A percentile compares a stretch with the other conserved stretches of the same genome.
phyloP scores from a whole-genome alignment of 1,284 basidiomycete species.

The Lentinula novae-zelandiae region DNA sequence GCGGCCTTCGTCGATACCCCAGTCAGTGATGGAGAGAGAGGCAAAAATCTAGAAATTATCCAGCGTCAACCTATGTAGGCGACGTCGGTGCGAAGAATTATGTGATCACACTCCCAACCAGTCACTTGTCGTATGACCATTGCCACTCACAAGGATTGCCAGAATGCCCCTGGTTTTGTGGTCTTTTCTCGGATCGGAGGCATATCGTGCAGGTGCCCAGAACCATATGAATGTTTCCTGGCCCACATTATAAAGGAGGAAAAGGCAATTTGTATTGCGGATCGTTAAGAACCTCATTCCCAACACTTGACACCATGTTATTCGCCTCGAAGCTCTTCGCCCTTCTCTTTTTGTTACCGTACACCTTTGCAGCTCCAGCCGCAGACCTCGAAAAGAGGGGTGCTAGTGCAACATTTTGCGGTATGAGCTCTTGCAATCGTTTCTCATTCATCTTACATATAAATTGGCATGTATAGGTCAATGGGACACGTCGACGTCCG shows the following conservation, averaged over 20 bases:
- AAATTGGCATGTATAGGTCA: slow-evolving; percentile 8
- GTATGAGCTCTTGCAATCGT: background rate
- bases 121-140: background rate
- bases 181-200: background rate
- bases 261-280: background rate
- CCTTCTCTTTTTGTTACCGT: slow-evolving; percentile 23
- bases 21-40: too few relatives aligned
- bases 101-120: too few relatives aligned
- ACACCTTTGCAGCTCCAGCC: slow-evolving; percentile 26
- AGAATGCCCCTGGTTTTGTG: background rate
- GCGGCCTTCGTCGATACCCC: too few relatives aligned
- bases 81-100: too few relatives aligned
- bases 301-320: slow-evolving; percentile 9
- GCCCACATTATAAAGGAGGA: background rate
- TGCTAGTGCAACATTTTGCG: slow-evolving; percentile 23
- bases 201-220: background rate
- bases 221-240: background rate
- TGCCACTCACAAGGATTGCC: background rate
- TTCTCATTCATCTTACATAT: background rate
- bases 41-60: too few relatives aligned
- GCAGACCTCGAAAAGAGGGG: slow-evolving; percentile 24
- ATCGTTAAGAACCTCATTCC: background rate
- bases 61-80: too few relatives aligned
- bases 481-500: slow-evolving; percentile 15
- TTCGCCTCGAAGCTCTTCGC: slow-evolving; percentile 18